Evolutionary conservation across 2,329 filamentous ascomycete genomes (phyloP), one percentile per base, ranked within the genome.

Genomic region (Clonostachys rosea): DNA sequence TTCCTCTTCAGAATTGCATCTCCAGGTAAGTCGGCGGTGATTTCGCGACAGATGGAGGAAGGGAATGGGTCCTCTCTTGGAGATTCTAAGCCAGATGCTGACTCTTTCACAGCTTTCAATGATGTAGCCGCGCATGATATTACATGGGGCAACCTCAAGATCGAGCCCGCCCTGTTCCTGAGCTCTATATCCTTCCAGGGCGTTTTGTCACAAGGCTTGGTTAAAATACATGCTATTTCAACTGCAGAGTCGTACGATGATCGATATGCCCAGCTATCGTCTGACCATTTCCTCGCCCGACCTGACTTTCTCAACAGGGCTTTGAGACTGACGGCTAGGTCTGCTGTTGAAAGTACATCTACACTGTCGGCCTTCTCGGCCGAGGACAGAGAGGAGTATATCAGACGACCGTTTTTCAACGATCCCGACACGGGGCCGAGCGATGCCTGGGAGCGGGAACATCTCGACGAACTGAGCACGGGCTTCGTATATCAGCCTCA

Each of bases 81-180:
- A 10, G 9, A 4, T 10, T 30, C 24, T 30, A 8, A 24, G 24
- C 7, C 7, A 30, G 8, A 10, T 30, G 24, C 24, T 30, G 10
- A 43, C 13, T 36, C 2, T 37, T 16, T 18, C 30, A 3, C 13
- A 49, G 48, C 48, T 30, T 49, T 49, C 40, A 47, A 49, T 18
- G 48, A 49, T 34, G 41, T 49, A 17, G 44, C 45, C 8, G 44
- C 46, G 41, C 44, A 49, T 35, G 48, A 49, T 24, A 18, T 47
- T 16, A 35, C 8, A 8, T 49, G 44, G 44, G 48, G 44, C 33
- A 20, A n/a, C 6, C 12, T 14, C n/a, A 35, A 30, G 4, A 42
- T 49, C 12, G 40, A 47, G 14, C 47, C 43, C 18, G 48, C 34
- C 7, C 16, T 16, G 7, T 20, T 11, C 34, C 10, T 44, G 3